Percentiles rank a stretch among this genome's conserved stretches.
Evolutionary conservation across 352 stramenopile species (phyloP).

Genomic region (Pythium sukuiense): DNA sequence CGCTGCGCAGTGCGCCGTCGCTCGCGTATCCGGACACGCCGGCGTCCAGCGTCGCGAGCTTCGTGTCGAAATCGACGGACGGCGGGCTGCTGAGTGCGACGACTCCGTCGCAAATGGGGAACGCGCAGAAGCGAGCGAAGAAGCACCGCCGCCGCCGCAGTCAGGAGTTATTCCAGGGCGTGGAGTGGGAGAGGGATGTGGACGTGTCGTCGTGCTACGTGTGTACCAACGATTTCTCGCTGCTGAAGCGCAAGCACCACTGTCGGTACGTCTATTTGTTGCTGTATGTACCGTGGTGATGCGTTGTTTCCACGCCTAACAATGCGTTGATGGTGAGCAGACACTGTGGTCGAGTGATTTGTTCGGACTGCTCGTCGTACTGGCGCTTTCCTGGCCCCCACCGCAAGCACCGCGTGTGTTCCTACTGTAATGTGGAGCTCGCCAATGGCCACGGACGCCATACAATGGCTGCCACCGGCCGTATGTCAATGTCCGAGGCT

Average conservation of each 20-base stretch:
- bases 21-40: conserved; percentile 25
- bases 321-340: conserved; percentile 15
- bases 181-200: conserved; percentile 60
- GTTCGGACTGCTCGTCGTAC: conserved; percentile 72
- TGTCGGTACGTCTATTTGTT: conserved; percentile 42
- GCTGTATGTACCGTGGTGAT: background rate
- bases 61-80: conserved; percentile 25
- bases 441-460: conserved; percentile 19
- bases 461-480: background rate
- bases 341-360: conserved; percentile 70
- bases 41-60: conserved; percentile 27
- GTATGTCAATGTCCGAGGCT: conserved; percentile 12
- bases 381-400: conserved; percentile 57
- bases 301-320: conserved; percentile 1
- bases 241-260: conserved; percentile 75
- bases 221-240: conserved; percentile 61
- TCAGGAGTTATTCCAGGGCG: conserved; percentile 54
- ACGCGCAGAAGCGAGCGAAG: conserved; percentile 11
- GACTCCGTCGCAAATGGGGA: conserved; percentile 5
- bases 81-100: conserved; percentile 10
- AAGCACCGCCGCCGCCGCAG: conserved; percentile 48
- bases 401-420: conserved; percentile 69
- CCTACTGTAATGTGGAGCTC: conserved; percentile 36
- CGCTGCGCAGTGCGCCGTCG: background rate
- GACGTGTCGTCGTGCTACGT: conserved; percentile 45